Conservation (phyloP, 768 basidiomycete species). For the Fomitopsis pulvina region DNA sequence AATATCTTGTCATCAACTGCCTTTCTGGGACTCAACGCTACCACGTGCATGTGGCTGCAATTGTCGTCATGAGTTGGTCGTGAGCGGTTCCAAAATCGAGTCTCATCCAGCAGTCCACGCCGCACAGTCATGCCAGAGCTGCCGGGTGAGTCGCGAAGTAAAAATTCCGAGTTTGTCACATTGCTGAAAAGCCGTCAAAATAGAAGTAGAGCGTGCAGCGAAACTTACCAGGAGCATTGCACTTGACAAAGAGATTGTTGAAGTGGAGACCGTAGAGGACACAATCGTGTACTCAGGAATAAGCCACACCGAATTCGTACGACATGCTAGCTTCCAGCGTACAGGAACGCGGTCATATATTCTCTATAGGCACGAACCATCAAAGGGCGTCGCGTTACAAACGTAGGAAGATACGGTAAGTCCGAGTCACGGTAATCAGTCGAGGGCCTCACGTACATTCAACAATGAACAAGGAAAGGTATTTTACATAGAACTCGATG, state of each 20-base stretch:
- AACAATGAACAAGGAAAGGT: slow-evolving; percentile 46
- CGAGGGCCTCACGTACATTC: neutral
- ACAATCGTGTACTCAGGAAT: slow-evolving; percentile 53
- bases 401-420: slow-evolving; percentile 49
- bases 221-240: slow-evolving; percentile 47
- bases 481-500: slow-evolving; percentile 62
- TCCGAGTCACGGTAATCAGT: neutral
- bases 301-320: slow-evolving; percentile 57
- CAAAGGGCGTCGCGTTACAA: slow-evolving; percentile 37
- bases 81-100: neutral
- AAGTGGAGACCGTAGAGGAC: slow-evolving; percentile 55
- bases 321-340: slow-evolving; percentile 20
- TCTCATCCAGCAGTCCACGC: too few relatives aligned
- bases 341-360: neutral
- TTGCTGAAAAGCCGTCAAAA: neutral
- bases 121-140: slow-evolving; percentile 14
- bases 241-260: slow-evolving; percentile 43
- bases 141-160: slow-evolving; percentile 9
- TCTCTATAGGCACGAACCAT: slow-evolving; percentile 45
- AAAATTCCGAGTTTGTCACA: neutral
- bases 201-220: slow-evolving; percentile 69
- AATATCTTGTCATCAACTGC: too few relatives aligned
- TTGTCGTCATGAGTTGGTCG: neutral
- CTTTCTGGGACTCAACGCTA: neutral
- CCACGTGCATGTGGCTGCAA: neutral